Evolutionary conservation across 2,329 filamentous ascomycete genomes (phyloP).

Genomic region (Colletotrichum noveboracense): DNA sequence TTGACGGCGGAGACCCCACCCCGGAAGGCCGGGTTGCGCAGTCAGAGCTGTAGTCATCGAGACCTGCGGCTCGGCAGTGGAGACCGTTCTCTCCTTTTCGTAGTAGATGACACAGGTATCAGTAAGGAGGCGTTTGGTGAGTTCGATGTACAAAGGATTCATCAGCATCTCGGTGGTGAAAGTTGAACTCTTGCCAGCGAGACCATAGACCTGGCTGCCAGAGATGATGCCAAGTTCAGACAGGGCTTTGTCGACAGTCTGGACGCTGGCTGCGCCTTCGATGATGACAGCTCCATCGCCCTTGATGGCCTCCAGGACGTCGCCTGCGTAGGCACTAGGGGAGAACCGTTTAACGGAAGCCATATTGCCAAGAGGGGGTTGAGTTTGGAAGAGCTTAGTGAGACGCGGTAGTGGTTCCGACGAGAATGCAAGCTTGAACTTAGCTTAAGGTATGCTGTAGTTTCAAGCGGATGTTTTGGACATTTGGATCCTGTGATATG

Average conservation of each 20-base stretch:
- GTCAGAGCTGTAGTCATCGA: background rate
- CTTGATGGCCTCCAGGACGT: background rate
- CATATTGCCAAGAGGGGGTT: background rate
- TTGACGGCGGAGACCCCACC: background rate
- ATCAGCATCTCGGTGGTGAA: background rate
- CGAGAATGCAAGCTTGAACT: too few species aligned
- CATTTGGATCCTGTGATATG: background rate
- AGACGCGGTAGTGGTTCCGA: fast-evolving
- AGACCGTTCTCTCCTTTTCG: background rate
- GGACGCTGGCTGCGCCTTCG: background rate
- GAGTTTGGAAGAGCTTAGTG: fast-evolving
- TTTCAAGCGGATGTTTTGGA: background rate
- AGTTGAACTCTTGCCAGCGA: background rate
- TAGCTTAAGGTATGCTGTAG: too few species aligned
- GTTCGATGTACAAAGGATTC: background rate
- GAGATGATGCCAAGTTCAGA: background rate
- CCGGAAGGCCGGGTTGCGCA: background rate
- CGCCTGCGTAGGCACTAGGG: background rate
- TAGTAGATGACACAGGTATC: background rate
- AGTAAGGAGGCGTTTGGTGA: background rate
- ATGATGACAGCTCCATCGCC: background rate
- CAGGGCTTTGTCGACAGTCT: background rate
- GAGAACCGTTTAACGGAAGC: background rate
- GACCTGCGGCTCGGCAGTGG: background rate
- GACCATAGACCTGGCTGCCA: background rate